Base-by-base conservation (phyloP, 2,329 filamentous ascomycete genomes). In the Fusarium graminum region DNA sequence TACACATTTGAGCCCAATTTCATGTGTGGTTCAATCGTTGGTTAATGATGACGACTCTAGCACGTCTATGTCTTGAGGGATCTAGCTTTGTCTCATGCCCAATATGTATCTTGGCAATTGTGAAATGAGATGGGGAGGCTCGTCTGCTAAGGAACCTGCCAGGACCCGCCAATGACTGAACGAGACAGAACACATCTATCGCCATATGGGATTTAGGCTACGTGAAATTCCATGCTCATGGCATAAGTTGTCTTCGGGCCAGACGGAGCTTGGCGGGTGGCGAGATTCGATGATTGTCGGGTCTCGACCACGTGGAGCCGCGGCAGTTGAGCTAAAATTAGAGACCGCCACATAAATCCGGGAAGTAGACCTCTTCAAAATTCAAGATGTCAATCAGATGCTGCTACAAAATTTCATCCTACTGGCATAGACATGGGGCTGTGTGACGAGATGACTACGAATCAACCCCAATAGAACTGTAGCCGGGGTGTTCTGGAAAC, bases 301-400 rank as follows among this genome's bases (percentile, higher is more conserved):
- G 66, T 34, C 66, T 67, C 43, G 66, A 67, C 53, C 66, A 69
- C 66, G 63, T 69, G 66, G 50, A 34, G 30, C 67, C 53, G 66
- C 67, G 66, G 45, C 38, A 36, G 19, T 14, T 16, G 22, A 29
- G 14, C 66, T 69, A 68, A 68, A 67, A 54, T 69, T 67, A 68
- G 66, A 63, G 50, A 32, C 40, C 14, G 49, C 40, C 43, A 30
- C 42, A 36, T 34, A 25, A 58, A 68, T 50, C 32, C 22, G 28
- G 47, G 65, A 44, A 39, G 51, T 42, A 41, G 39, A 38, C 19
- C 32, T 45, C 44, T 17, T 22, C 38, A 9, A 16, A 13, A 36
- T n/a, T 17, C 16, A 10, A 36, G 16, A 16, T 36, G 34, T 11
- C 16, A 36, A 36, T 10, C 9, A 16, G 34, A 9, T 13, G 17